These are phyloP conservation scores for Setomelanomma holmii DNA, from an alignment of 2,329 filamentous ascomycete species.

Conservation along the genomic window DNA sequence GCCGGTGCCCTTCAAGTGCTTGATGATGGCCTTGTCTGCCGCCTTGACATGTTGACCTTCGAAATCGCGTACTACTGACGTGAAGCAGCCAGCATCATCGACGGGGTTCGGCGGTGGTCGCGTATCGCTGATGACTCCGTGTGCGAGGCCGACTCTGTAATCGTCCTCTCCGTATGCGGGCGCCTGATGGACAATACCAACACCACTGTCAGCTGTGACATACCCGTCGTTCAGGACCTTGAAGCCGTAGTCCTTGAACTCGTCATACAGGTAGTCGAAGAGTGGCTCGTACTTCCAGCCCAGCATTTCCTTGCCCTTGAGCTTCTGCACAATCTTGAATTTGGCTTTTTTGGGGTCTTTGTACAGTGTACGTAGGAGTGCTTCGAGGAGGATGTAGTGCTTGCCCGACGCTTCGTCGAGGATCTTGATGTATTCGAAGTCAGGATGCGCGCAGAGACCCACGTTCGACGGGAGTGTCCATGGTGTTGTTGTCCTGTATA, in stretches of 20 bases:
- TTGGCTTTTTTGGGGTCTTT: conserved; percentile 97
- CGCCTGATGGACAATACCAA: conserved; percentile 91
- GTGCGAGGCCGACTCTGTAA: conserved; percentile 80
- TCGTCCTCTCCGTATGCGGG: conserved; percentile 96
- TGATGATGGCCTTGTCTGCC: conserved; percentile 92
- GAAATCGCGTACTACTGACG: conserved; percentile 78
- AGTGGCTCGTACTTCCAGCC: conserved; percentile 89
- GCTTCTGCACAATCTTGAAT: conserved; percentile 79
- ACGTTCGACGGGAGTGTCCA: conserved; percentile 85
- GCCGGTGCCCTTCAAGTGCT: conserved; percentile 78
- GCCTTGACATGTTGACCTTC: conserved; percentile 88
- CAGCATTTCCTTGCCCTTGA: conserved; percentile 83
- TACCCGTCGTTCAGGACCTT: conserved; percentile 83
- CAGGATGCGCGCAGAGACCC: conserved; percentile 78
- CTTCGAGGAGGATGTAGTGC: conserved; percentile 84
- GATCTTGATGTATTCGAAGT: conserved; percentile 89
- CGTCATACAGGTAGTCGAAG: conserved; percentile 88
- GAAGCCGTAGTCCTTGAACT: conserved; percentile 87
- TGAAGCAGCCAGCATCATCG: conserved; percentile 84
- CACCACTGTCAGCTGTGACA: conserved; percentile 88
- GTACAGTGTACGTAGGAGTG: conserved; percentile 81
- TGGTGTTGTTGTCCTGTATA: conserved; percentile 73
- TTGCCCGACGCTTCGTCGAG: conserved; percentile 82
- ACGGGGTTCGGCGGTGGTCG: conserved; percentile 88
- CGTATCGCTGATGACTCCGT: conserved; percentile 78